Conservation (phyloP, 257 asterid species). For the Primulina tabacum region DNA sequence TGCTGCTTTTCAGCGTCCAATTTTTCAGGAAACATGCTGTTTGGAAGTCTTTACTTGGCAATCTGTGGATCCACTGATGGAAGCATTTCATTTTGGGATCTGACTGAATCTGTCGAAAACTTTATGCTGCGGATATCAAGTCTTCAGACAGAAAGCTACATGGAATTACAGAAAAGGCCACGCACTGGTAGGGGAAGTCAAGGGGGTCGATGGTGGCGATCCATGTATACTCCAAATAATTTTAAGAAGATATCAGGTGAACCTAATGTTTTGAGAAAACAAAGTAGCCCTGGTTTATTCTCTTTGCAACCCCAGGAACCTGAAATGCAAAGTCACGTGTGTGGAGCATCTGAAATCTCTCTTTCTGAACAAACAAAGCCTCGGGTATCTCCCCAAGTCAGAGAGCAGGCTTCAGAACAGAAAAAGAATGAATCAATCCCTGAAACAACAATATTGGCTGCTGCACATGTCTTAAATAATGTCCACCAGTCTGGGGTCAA, state of each 20-base stretch:
- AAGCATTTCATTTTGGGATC: slow-evolving; percentile 85
- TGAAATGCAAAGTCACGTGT: slow-evolving; percentile 34
- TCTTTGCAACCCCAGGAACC: slow-evolving; percentile 27
- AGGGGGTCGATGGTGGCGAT: slow-evolving; percentile 88
- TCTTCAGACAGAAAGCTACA: slow-evolving; percentile 48
- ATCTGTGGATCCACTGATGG: slow-evolving; percentile 93
- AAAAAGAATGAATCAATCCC: slow-evolving; percentile 32
- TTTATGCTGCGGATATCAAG: slow-evolving; percentile 61
- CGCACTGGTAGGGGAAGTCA: slow-evolving; percentile 98
- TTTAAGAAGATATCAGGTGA: slow-evolving; percentile 40
- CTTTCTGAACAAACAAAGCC: slow-evolving; percentile 28
- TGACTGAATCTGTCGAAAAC: slow-evolving; percentile 64
- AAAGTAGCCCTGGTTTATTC: slow-evolving; percentile 24
- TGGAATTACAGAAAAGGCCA: slow-evolving; percentile 77
- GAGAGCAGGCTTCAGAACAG: slow-evolving; percentile 31
- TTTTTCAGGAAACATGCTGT: slow-evolving; percentile 41
- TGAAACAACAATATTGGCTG: slow-evolving; percentile 40
- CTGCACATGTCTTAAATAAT: slow-evolving; percentile 51
- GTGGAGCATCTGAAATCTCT: slow-evolving; percentile 32
- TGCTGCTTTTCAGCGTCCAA: slow-evolving; percentile 6
- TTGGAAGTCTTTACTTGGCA: slow-evolving; percentile 54
- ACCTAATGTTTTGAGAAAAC: slow-evolving; percentile 27
- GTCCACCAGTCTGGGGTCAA: slow-evolving; percentile 96
- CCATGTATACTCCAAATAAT: slow-evolving; percentile 35
- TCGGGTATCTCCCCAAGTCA: slow-evolving; percentile 23